phyloP scores from a whole-genome alignment of 495 filamentous ascomycete genomes.

The Talaromyces wortmannii region DNA sequence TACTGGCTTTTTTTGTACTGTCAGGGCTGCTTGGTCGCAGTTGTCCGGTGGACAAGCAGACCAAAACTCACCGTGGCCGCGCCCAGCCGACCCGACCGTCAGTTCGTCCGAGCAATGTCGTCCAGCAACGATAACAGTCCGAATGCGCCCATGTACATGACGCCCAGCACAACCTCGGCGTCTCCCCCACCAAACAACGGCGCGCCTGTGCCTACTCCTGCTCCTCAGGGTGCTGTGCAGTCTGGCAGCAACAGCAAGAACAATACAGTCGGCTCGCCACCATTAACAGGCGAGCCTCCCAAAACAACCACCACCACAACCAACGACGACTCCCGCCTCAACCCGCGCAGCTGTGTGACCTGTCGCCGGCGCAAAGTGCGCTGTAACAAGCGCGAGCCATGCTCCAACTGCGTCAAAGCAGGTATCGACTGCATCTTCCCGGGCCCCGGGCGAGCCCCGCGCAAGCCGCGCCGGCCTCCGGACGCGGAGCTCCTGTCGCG shows the following conservation, averaged over 20 bases:
- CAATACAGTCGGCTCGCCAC: background rate
- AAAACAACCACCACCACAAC: slow-evolving; percentile 9
- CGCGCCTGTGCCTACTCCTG: too few species aligned
- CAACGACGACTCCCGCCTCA: slow-evolving; percentile 24
- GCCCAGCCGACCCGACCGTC: too few species aligned
- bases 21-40: too few species aligned
- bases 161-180: too few species aligned
- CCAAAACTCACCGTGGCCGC: too few species aligned
- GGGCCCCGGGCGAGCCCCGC: slow-evolving; percentile 71
- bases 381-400: slow-evolving; percentile 80
- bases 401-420: slow-evolving; percentile 74
- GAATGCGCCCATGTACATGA: too few species aligned
- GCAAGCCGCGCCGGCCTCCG: slow-evolving; percentile 57
- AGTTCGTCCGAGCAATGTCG: too few species aligned
- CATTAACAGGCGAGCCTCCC: slow-evolving; percentile 1
- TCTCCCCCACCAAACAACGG: too few species aligned
- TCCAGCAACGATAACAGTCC: too few species aligned
- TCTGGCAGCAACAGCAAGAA: background rate
- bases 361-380: slow-evolving; percentile 80
- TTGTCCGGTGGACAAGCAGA: too few species aligned
- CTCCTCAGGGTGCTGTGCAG: too few species aligned
- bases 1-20: too few species aligned
- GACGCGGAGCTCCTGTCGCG: slow-evolving; percentile 75
- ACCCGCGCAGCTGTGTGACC: slow-evolving; percentile 73
- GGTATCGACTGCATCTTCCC: slow-evolving; percentile 81